These are phyloP conservation scores for maize (Zea mays) DNA, from an alignment of 176 grass and related monocot genomes.

Conservation along the genomic window DNA sequence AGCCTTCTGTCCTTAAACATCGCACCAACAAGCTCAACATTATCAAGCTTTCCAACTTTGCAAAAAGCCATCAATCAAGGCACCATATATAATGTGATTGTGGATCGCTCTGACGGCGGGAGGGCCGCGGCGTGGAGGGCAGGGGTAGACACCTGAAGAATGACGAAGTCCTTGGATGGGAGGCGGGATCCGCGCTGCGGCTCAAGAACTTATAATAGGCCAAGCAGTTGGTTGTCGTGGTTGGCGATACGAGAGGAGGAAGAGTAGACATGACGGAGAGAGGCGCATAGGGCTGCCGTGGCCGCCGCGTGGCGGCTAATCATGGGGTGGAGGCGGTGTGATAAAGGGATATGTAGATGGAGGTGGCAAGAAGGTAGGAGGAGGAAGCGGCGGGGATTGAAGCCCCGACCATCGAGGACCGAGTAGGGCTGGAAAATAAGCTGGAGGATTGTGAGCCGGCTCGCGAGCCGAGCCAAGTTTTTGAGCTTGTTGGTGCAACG, in stretches of 20 bases:
- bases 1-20: slow-evolving; percentile 89
- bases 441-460: no score
- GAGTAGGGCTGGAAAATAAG: no score
- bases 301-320: slow-evolving; percentile 42
- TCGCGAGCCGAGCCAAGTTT: no score
- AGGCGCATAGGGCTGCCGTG: slow-evolving; percentile 34
- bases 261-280: slow-evolving; percentile 28
- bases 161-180: slow-evolving; percentile 61
- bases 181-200: neutral
- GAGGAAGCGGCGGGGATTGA: slow-evolving; percentile 13
- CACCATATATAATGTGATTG: slow-evolving; percentile 89
- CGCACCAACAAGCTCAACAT: slow-evolving; percentile 72
- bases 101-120: slow-evolving; percentile 55
- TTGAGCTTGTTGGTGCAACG: no score
- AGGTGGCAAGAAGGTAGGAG: neutral
- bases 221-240: slow-evolving; percentile 26
- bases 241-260: slow-evolving; percentile 38
- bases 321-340: slow-evolving; percentile 15
- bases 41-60: slow-evolving; percentile 78
- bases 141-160: slow-evolving; percentile 48
- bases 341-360: neutral
- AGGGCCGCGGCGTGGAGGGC: slow-evolving; percentile 23
- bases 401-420: slow-evolving; percentile 41
- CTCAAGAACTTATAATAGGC: slow-evolving; percentile 16
- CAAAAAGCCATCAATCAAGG: slow-evolving; percentile 88